Base-by-base conservation (phyloP, 306 rosid species). In the Luffa acutangula region DNA sequence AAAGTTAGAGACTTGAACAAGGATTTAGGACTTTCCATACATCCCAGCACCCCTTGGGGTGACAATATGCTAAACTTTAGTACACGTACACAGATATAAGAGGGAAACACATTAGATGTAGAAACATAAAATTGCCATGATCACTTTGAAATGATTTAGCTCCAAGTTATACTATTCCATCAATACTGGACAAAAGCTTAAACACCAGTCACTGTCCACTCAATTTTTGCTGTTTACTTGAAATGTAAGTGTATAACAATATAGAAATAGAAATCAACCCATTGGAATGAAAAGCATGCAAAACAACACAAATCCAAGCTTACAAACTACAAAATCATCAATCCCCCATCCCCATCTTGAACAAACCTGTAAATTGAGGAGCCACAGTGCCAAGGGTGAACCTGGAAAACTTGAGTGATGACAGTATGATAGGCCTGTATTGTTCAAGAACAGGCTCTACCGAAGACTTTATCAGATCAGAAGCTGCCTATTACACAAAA, bases 381-480 rank as follows among this genome's bases (percentile, higher is more conserved):
- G 99, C 93, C 46, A 96, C 99, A 62, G 98, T 90, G 3, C 99
- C 98, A 79, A 96, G 98, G 72, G 99, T 91, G 42, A 96, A 85
- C 91, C 91, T 96, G 0, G 99, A 96, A 83, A 96, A 96, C 78
- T 89, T 91, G 10, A 96, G 90, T 11, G 99, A 83, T 66, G 94
- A 81, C 84, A 93, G 82, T 67, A 93, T 67, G 1, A 85, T 11
- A 1, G 99, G 98, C 77, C 89, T 88, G 52, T 96, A 96, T 78
- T 90, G 89, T 78, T 96, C 99, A 41, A 96, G 88, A 81, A 93
- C 73, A 3, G 98, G 99, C 83, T 91, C 99, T 82, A 81, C 89
- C 25, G 97, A 88, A 33, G 91, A 21, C 77, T 83, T 96, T 7
- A 96, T 91, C 79, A 96, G 93, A 91, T 93, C 99, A 85, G 99